These are phyloP conservation scores for Sporothrix brasiliensis DNA, from an alignment of 2,329 filamentous ascomycete genomes.

Conservation along the genomic window DNA sequence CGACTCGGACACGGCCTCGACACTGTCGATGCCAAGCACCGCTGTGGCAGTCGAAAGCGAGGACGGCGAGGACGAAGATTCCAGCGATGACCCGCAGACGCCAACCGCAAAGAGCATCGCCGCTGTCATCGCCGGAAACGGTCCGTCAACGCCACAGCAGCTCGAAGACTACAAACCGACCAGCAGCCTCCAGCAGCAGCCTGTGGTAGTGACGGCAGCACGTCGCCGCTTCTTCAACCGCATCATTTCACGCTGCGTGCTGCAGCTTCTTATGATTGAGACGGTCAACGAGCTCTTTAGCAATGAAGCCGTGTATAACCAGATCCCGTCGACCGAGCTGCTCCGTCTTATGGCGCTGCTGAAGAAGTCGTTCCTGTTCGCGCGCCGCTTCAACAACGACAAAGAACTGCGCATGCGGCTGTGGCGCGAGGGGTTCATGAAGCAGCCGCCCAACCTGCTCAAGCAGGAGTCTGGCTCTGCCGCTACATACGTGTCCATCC, in stretches of 20 bases:
- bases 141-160: slow-evolving; percentile 45
- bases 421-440: slow-evolving; percentile 99
- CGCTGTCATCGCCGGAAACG: slow-evolving; percentile 10
- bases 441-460: slow-evolving; percentile 93
- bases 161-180: slow-evolving; percentile 88
- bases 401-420: slow-evolving; percentile 92
- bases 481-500: slow-evolving; percentile 90
- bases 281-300: slow-evolving; percentile 98
- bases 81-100: slow-evolving; percentile 45
- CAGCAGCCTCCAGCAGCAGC: slow-evolving; percentile 77
- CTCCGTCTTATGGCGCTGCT: slow-evolving; percentile 89
- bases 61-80: slow-evolving; percentile 39
- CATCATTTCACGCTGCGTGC: slow-evolving; percentile 97
- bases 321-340: slow-evolving; percentile 88
- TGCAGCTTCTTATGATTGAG: slow-evolving; percentile 98
- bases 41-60: slow-evolving; percentile 43
- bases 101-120: slow-evolving; percentile 36
- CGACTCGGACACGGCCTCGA: slow-evolving; percentile 42
- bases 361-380: slow-evolving; percentile 96
- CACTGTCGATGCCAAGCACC: slow-evolving; percentile 39
- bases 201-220: slow-evolving; percentile 88
- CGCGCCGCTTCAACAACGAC: slow-evolving; percentile 95
- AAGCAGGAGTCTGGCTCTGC: slow-evolving; percentile 95
- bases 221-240: slow-evolving; percentile 96
- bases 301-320: slow-evolving; percentile 89